These are phyloP conservation scores for Neckera pumila DNA, from an alignment of 225 moss, liverwort and hornwort genomes.

Conservation along the genomic window DNA sequence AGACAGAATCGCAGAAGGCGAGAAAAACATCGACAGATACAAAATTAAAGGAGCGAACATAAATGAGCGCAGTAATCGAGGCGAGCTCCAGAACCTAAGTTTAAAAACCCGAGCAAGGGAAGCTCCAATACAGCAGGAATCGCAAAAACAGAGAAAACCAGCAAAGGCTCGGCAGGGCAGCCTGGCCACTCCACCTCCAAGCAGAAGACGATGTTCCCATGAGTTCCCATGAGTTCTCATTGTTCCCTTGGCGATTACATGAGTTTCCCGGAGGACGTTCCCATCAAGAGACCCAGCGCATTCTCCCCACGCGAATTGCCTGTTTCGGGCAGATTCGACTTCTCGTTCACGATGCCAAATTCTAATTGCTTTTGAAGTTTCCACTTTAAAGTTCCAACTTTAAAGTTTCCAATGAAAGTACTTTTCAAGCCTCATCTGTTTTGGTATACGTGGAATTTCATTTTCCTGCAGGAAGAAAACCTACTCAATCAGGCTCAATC, in stretches of 20 bases:
- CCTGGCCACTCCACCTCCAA: conserved; percentile 8
- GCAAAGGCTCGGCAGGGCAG: background rate
- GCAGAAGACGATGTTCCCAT: background rate
- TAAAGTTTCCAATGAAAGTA: no score
- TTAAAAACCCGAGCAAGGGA: background rate
- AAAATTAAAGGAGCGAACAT: background rate
- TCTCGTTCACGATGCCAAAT: background rate
- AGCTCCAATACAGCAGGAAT: background rate
- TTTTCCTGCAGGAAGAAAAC: no score
- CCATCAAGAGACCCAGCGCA: background rate
- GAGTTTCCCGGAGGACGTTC: background rate
- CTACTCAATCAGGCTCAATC: no score
- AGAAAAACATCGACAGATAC: background rate
- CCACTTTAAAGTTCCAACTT: background rate
- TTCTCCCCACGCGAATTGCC: background rate
- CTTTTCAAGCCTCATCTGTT: no score
- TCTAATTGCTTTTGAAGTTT: background rate
- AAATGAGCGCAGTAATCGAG: no score
- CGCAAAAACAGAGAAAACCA: background rate
- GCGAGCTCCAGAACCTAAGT: background rate
- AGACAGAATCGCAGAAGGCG: background rate
- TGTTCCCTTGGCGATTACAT: background rate
- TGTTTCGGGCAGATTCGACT: no score
- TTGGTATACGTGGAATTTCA: no score
- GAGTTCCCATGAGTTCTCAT: background rate